A percentile compares a stretch with the other conserved stretches of the same genome.
Evolutionary conservation across 2,329 filamentous ascomycete species (phyloP).

Genomic region (Waltergamsia citrina): DNA sequence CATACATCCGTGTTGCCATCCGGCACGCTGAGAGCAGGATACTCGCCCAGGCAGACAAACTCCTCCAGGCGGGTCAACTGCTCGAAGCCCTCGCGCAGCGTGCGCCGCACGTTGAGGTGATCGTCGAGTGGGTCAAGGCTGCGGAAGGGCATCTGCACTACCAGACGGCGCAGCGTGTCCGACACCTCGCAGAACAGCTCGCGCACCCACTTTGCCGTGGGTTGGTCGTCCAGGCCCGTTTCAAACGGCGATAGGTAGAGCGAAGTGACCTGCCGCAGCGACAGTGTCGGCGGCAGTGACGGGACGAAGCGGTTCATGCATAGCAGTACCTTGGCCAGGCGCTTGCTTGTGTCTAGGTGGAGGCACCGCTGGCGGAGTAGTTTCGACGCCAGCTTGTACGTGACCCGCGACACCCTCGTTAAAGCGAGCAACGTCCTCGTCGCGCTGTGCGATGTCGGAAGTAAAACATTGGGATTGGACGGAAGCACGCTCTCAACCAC

Average conservation of each 20-base stretch:
- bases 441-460: conserved; percentile 26
- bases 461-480: conserved; percentile 15
- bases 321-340: conserved; percentile 21
- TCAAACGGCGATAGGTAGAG: conserved; percentile 31
- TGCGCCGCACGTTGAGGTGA: conserved; percentile 24
- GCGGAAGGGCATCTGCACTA: conserved; percentile 37
- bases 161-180: conserved; percentile 29
- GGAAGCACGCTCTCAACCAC: conserved; percentile 24
- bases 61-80: conserved; percentile 33
- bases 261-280: conserved; percentile 23
- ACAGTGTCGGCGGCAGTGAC: conserved; percentile 14
- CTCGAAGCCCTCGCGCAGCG: conserved; percentile 34
- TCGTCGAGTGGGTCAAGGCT: conserved; percentile 32
- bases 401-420: conserved; percentile 30
- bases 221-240: conserved; percentile 23
- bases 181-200: conserved; percentile 31
- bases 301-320: conserved; percentile 22
- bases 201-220: conserved; percentile 26
- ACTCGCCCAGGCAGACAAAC: conserved; percentile 36
- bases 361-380: conserved; percentile 35
- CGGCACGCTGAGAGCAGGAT: conserved; percentile 27
- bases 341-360: conserved; percentile 27
- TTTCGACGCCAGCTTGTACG: conserved; percentile 26
- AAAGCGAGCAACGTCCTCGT: conserved; percentile 34
- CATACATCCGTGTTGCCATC: conserved; percentile 27